These are phyloP conservation scores for Solanum sitiens DNA, from an alignment of 257 asterid species.

Conservation along the genomic window DNA sequence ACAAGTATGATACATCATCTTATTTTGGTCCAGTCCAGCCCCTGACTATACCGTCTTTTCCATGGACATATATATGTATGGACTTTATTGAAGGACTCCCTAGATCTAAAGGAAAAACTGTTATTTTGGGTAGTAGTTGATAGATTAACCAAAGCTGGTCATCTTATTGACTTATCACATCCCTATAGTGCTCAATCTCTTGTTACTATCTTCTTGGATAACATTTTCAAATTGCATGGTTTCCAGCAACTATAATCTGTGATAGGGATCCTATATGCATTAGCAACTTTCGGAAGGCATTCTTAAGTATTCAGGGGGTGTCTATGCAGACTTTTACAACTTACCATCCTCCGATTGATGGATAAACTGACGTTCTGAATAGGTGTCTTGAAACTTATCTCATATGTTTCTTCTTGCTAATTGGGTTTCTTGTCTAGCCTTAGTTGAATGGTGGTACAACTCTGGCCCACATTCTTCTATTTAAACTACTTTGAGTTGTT, in stretches of 20 bases:
- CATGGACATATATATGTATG: not conserved
- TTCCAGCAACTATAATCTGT: not conserved
- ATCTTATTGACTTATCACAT: not conserved
- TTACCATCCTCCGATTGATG: not conserved
- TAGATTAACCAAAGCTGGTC: not conserved
- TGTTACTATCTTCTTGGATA: not conserved
- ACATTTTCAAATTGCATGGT: not conserved
- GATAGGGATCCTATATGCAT: not conserved
- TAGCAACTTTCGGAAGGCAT: not conserved
- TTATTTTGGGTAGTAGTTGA: not conserved
- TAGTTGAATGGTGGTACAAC: not conserved
- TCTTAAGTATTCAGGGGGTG: not conserved
- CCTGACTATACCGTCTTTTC: not conserved
- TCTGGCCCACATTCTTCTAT: not conserved
- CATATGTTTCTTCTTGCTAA: not conserved
- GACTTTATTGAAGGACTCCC: not conserved
- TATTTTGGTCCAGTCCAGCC: not conserved
- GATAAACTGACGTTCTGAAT: too few species aligned
- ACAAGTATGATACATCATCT: not conserved
- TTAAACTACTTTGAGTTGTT: not conserved
- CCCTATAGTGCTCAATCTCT: not conserved
- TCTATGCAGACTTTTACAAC: not conserved
- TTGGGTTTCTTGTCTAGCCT: not conserved
- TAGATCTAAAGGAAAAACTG: not conserved
- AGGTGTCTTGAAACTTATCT: not conserved